Evolutionary conservation across 805 yeast species (phyloP), one percentile per base, ranked within the genome.

Genomic region (Monosporozyma solicola): DNA sequence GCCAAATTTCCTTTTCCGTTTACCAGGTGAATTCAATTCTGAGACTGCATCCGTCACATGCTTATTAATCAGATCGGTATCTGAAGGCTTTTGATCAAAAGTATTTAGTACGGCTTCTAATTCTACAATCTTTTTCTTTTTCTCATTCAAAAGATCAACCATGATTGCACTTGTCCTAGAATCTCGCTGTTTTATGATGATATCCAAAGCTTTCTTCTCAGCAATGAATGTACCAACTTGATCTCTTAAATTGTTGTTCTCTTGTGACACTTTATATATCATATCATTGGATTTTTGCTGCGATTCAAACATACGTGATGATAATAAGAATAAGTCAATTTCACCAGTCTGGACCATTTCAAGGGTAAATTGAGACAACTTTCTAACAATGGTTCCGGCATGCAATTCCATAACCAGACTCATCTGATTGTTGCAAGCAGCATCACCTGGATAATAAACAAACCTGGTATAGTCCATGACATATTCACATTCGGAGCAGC

Each of bases 1-100:
- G 24, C 31, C 50, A 22, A 20, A 24, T 25, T 22, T n/a, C 25
- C 47, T 50, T 49, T 49, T 56, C 29, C 63, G 54, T 48, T 58
- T 63, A 2, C 66, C 65, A 15, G 66, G 66, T 1, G 66, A 62
- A 31, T 58, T 60, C 20, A 63, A 51, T 31, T 54, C 54, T 6
- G 59, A 51, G 0, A 63, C 60, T 10, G 58, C 55, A 3, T 56
- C 49, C 3, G 45, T 54, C 3, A 64, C 57, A 46, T 60, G 48
- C 22, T 49, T 51, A 50, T 63, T 62, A 3, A 64, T 55, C 5
- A 57, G 39, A 3, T 54, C 54, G 3, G 59, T 51, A 49, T 64
- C 68, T 5, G 54, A 37, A 16, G 45, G 24, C 16, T 39, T 31
- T 24, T 33, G 31, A 13, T 47, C 52, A 37, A 50, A 44, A 0